These are phyloP conservation scores for Durio zibethinus DNA, from an alignment of 345 rosid species.

Conservation along the genomic window DNA sequence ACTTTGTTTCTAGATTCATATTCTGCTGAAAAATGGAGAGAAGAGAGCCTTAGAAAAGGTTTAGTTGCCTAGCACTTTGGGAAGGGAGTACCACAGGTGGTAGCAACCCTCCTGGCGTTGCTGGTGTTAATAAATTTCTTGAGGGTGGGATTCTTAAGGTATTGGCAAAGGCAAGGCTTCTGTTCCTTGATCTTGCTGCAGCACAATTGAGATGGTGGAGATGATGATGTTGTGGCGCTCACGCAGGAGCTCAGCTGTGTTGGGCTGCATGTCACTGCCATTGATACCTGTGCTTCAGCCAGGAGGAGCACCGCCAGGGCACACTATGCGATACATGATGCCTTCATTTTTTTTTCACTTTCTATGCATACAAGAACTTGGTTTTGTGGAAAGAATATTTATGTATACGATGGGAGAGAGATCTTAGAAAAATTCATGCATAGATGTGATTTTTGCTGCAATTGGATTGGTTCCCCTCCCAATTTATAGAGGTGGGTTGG, in stretches of 20 bases:
- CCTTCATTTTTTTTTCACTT: conserved; percentile 41
- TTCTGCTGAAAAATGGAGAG: neutral
- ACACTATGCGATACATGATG: conserved; percentile 34
- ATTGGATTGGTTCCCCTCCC: conserved; percentile 18
- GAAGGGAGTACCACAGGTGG: conserved; percentile 76
- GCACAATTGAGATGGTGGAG: conserved; percentile 65
- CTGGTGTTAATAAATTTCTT: conserved; percentile 68
- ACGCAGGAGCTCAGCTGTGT: conserved; percentile 81
- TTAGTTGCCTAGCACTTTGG: conserved; percentile 60
- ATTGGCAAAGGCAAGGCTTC: conserved; percentile 87
- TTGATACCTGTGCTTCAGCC: conserved; percentile 38
- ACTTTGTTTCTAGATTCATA: neutral
- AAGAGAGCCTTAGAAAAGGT: neutral
- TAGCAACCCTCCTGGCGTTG: conserved; percentile 85
- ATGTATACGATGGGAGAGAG: neutral
- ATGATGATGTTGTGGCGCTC: conserved; percentile 59
- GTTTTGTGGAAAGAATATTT: neutral
- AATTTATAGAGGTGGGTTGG: conserved; percentile 52
- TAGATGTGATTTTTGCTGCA: conserved; percentile 15
- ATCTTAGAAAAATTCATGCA: neutral
- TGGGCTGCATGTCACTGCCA: conserved; percentile 75
- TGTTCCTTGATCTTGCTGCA: conserved; percentile 81
- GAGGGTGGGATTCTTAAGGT: conserved; percentile 67
- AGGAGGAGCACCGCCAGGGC: conserved; percentile 42
- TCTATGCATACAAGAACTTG: neutral